A percentile compares a stretch with the other conserved stretches of the same genome.
Evolutionary conservation across 768 basidiomycete species (phyloP).

Genomic region (Scleroderma bovista): DNA sequence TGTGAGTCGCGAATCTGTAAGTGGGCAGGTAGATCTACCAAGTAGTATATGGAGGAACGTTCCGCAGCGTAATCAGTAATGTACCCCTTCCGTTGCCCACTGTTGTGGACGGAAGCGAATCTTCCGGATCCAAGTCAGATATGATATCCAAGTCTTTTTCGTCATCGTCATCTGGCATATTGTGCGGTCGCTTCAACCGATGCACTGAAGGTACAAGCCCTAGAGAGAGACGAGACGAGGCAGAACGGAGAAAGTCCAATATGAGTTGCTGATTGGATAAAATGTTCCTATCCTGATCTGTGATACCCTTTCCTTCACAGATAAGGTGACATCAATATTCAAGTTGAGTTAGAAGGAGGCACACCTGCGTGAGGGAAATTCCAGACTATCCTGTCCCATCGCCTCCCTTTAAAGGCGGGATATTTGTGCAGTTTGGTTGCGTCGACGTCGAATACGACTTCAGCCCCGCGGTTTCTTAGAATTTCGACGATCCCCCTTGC

Average conservation of each 20-base stretch:
- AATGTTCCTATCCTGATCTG: constrained; percentile 92
- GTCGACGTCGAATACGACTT: constrained; percentile 78
- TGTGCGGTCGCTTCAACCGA: constrained; percentile 40
- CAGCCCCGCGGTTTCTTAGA: constrained; percentile 54
- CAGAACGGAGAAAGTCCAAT: constrained; percentile 76
- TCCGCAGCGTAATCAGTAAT: constrained; percentile 80
- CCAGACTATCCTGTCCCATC: constrained; percentile 81
- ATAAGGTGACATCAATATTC: background rate
- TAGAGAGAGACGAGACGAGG: constrained; percentile 48
- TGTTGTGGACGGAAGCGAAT: background rate
- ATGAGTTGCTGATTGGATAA: constrained; percentile 82
- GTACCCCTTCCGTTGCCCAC: constrained; percentile 48
- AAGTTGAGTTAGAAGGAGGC: constrained; percentile 13
- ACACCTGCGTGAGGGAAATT: constrained; percentile 96
- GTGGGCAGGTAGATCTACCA: constrained; percentile 48
- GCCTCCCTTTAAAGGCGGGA: constrained; percentile 49
- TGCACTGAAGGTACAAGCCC: constrained; percentile 50
- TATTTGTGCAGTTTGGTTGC: constrained; percentile 69
- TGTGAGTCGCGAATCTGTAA: constrained; percentile 9
- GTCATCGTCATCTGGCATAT: constrained; percentile 36
- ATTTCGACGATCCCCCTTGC: constrained; percentile 51
- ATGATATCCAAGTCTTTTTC: constrained; percentile 36
- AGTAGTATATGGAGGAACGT: constrained; percentile 79
- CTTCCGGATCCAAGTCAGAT: constrained; percentile 14
- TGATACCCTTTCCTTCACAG: constrained; percentile 72